Evolutionary conservation across 495 filamentous ascomycete species (phyloP).

Genomic region (Glutinoglossum americanum): DNA sequence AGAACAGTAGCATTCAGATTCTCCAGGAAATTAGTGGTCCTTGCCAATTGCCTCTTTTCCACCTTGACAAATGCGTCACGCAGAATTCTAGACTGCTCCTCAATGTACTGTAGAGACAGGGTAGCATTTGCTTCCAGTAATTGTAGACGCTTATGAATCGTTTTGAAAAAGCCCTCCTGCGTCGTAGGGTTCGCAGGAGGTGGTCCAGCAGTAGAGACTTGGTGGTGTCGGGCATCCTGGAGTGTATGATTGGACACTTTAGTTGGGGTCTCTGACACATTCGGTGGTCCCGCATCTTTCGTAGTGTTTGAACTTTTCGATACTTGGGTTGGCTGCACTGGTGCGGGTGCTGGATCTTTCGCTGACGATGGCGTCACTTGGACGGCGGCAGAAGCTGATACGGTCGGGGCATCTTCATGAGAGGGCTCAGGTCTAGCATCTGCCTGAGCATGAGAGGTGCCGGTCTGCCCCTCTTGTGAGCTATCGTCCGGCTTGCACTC

Average conservation of each 20-base stretch:
- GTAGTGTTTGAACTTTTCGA: neutral
- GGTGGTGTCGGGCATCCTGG: conserved; percentile 23
- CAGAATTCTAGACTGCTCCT: conserved; percentile 80
- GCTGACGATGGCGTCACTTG: neutral
- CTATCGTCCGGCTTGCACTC: neutral
- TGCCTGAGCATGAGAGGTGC: neutral
- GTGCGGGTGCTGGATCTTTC: conserved; percentile 5
- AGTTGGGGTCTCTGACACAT: neutral
- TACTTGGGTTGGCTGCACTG: conserved; percentile 8
- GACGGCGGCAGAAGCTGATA: neutral
- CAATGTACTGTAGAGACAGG: conserved; percentile 85
- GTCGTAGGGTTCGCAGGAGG: conserved; percentile 53
- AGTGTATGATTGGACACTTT: conserved; percentile 14
- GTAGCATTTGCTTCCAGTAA: conserved; percentile 82
- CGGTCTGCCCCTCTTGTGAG: neutral
- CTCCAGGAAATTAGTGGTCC: conserved; percentile 63
- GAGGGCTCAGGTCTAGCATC: neutral
- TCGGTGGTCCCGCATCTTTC: conserved; percentile 9
- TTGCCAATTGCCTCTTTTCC: conserved; percentile 67
- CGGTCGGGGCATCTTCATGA: neutral
- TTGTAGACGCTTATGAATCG: conserved; percentile 76
- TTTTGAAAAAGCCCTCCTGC: conserved; percentile 96
- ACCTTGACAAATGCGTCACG: conserved; percentile 81
- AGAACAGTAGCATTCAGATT: conserved; percentile 70
- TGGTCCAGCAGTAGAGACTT: conserved; percentile 28